Evolutionary conservation across 495 filamentous ascomycete genomes (phyloP).

Genomic region (Hypomontagnella monticulosa): DNA sequence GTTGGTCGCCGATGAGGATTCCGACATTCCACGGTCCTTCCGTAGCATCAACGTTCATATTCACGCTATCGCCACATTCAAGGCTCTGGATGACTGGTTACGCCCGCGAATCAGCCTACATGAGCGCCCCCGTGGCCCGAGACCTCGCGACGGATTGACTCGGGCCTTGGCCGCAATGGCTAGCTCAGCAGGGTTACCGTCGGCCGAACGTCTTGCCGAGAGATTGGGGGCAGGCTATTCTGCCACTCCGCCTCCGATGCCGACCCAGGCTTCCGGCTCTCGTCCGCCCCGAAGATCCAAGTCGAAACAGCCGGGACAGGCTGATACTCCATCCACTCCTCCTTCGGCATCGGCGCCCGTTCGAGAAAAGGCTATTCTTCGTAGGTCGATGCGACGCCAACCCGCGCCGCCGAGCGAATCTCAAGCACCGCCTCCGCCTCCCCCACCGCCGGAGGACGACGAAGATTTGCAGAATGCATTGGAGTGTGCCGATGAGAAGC

Average conservation of each 20-base stretch:
- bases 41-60: slow-evolving; percentile 97
- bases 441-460: slow-evolving; percentile 64
- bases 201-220: slow-evolving; percentile 58
- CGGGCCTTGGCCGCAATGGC: slow-evolving; percentile 80
- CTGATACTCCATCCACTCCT: slow-evolving; percentile 51
- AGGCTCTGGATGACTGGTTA: slow-evolving; percentile 95
- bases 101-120: slow-evolving; percentile 86
- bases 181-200: slow-evolving; percentile 71
- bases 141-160: slow-evolving; percentile 72
- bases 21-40: slow-evolving; percentile 84
- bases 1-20: slow-evolving; percentile 88
- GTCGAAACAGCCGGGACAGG: slow-evolving; percentile 52
- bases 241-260: slow-evolving; percentile 47
- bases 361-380: slow-evolving; percentile 62
- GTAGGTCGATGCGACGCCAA: slow-evolving; percentile 66
- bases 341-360: slow-evolving; percentile 46
- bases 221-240: slow-evolving; percentile 46
- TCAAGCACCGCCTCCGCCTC: slow-evolving; percentile 56
- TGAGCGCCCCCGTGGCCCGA: slow-evolving; percentile 77
- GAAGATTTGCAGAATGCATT: slow-evolving; percentile 71
- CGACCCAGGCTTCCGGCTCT: slow-evolving; percentile 52
- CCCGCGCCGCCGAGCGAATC: slow-evolving; percentile 53
- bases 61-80: slow-evolving; percentile 98
- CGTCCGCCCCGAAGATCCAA: slow-evolving; percentile 57
- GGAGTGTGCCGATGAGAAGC: slow-evolving; percentile 94